Percentiles rank a stretch among this genome's conserved stretches.
phyloP scores from a whole-genome alignment of 805 yeast species.

The Aciculoconidium aculeatum region DNA sequence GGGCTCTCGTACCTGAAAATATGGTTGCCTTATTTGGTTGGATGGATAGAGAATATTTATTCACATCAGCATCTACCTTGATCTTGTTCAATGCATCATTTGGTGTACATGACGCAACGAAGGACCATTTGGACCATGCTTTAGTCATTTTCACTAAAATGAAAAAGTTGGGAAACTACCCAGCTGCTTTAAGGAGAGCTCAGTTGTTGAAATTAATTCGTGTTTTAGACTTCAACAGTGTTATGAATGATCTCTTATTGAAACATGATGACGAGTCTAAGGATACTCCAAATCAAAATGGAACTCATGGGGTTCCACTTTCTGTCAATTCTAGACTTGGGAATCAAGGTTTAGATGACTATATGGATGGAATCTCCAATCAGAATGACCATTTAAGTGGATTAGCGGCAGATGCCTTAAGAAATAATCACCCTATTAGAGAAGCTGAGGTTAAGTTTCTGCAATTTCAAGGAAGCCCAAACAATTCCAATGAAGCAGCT shows the following conservation, averaged over 20 bases:
- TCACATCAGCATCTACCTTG: constrained; percentile 70
- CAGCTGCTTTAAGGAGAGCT: constrained; percentile 69
- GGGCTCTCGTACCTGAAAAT: constrained; percentile 70
- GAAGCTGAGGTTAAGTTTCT: too few species aligned
- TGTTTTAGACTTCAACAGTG: constrained; percentile 63
- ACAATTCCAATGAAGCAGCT: too few species aligned
- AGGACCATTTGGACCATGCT: constrained; percentile 68
- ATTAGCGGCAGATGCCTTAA: too few species aligned
- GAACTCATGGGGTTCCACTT: neutral
- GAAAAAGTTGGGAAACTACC: constrained; percentile 74
- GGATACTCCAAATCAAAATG: constrained; percentile 4
- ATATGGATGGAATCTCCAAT: constrained; percentile 3
- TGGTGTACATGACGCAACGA: constrained; percentile 75
- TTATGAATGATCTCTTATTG: constrained; percentile 49
- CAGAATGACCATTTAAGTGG: constrained; percentile 3
- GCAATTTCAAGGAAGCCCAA: too few species aligned
- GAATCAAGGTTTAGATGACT: constrained; percentile 4
- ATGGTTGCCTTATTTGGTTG: constrained; percentile 85
- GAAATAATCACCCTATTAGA: too few species aligned
- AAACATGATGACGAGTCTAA: constrained; percentile 50
- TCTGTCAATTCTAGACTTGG: neutral
- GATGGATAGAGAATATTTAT: constrained; percentile 80
- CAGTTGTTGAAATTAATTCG: constrained; percentile 61
- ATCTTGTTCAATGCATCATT: constrained; percentile 72
- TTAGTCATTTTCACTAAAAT: constrained; percentile 62